Percentiles rank a stretch among this genome's conserved stretches.
Evolutionary conservation across 495 filamentous ascomycete species (phyloP).

Genomic region (Tirmania nivea): DNA sequence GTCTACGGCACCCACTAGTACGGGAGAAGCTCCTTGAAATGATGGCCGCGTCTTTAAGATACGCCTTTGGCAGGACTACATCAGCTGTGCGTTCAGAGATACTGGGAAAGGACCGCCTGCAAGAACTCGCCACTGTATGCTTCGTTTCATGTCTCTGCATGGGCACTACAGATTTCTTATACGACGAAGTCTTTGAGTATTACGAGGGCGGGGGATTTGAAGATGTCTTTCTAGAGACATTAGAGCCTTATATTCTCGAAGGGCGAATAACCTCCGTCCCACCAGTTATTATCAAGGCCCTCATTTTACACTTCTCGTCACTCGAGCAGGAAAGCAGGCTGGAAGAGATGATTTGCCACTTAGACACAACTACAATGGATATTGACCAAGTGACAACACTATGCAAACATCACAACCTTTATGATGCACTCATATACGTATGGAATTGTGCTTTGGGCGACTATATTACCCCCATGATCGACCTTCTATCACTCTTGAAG

Average conservation of each 20-base stretch:
- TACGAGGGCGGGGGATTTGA: conserved; percentile 58
- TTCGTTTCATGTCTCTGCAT: conserved; percentile 64
- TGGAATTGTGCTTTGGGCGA: conserved; percentile 82
- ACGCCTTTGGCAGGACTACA: conserved; percentile 45
- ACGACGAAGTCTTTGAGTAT: conserved; percentile 72
- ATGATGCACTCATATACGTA: conserved; percentile 89
- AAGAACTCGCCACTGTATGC: conserved; percentile 59
- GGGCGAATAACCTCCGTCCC: conserved; percentile 53
- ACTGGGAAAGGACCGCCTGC: conserved; percentile 36
- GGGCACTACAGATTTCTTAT: conserved; percentile 57
- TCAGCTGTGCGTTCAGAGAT: conserved; percentile 21
- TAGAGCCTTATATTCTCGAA: conserved; percentile 70
- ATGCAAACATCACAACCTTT: conserved; percentile 75
- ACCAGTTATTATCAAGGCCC: conserved; percentile 61
- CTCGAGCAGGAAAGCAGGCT: conserved; percentile 49
- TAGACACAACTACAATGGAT: conserved; percentile 78
- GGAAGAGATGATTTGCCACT: conserved; percentile 87
- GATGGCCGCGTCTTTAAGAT: conserved; percentile 79
- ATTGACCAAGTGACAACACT: conserved; percentile 79
- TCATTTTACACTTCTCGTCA: conserved; percentile 57
- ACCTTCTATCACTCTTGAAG: conserved; percentile 53
- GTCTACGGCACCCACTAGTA: conserved; percentile 56
- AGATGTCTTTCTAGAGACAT: conserved; percentile 60
- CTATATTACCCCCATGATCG: conserved; percentile 74
- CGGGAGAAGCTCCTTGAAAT: conserved; percentile 79